Conservation (phyloP, 805 yeast genomes). For the Blastobotrys mokoenaii region DNA sequence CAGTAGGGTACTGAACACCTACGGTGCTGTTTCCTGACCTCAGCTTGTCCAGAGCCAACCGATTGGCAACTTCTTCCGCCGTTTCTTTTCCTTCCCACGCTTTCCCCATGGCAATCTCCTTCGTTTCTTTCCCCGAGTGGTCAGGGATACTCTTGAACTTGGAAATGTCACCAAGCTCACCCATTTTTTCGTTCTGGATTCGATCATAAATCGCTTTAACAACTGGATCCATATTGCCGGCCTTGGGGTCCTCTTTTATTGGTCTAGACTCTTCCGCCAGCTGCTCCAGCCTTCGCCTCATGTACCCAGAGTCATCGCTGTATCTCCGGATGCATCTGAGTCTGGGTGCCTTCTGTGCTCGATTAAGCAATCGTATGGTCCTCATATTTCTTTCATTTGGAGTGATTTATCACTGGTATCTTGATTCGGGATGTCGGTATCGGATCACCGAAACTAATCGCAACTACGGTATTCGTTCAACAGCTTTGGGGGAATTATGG, state of each 20-base stretch:
- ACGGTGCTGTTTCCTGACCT: background rate
- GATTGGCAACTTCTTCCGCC: conserved; percentile 34
- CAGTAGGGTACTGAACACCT: background rate
- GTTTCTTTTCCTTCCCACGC: background rate
- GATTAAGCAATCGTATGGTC: no score
- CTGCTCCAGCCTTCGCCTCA: conserved; percentile 33
- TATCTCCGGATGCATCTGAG: background rate
- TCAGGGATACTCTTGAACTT: no score
- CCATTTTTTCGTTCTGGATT: conserved; percentile 1
- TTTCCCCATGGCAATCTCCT: background rate
- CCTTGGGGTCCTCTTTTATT: conserved; percentile 28
- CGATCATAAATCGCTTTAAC: conserved; percentile 2
- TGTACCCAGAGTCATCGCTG: conserved; percentile 17
- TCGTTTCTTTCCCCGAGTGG: no score
- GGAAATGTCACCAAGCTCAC: no score
- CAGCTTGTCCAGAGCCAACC: background rate
- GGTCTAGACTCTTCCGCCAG: conserved; percentile 37
- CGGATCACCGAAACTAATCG: no score
- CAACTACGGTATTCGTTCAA: no score
- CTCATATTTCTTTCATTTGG: no score
- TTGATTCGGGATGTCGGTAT: no score
- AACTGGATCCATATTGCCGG: conserved; percentile 22
- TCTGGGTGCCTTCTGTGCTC: background rate
- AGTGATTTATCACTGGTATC: no score
- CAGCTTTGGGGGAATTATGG: no score